Conservation (phyloP, 371 early-diverging fungal species). For the Dichotomocladium elegans region DNA sequence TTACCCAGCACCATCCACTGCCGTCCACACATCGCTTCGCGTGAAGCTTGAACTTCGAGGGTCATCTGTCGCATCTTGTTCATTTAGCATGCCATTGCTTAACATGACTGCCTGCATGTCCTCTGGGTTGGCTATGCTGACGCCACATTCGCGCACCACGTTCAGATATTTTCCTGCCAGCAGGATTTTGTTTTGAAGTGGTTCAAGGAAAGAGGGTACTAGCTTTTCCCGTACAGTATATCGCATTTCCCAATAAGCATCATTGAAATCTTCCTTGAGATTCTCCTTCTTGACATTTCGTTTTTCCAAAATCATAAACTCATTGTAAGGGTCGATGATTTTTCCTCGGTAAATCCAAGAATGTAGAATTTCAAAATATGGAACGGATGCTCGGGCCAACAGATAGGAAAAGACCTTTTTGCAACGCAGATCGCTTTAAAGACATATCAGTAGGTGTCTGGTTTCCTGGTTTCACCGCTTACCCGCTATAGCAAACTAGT, state of each 20-base stretch:
- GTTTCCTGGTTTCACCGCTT: conserved; percentile 9
- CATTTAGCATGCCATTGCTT: background rate
- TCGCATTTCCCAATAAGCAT: conserved; percentile 82
- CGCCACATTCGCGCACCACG: conserved; percentile 85
- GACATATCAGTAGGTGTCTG: no score
- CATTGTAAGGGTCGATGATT: conserved; percentile 79
- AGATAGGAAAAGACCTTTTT: conserved; percentile 75
- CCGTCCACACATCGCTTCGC: conserved; percentile 50
- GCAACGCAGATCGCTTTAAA: conserved; percentile 63
- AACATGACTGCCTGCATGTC: conserved; percentile 31
- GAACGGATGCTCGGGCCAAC: conserved; percentile 71
- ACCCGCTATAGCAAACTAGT: conserved; percentile 64
- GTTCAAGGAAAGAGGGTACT: conserved; percentile 76
- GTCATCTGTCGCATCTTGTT: background rate
- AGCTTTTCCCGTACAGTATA: conserved; percentile 62
- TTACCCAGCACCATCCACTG: conserved; percentile 61
- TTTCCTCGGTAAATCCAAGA: conserved; percentile 89
- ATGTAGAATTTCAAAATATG: conserved; percentile 78
- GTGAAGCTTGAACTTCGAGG: conserved; percentile 9
- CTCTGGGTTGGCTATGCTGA: conserved; percentile 46
- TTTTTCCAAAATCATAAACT: conserved; percentile 84
- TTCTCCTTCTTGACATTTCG: conserved; percentile 57
- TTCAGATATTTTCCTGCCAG: conserved; percentile 93
- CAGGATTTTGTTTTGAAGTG: conserved; percentile 74
- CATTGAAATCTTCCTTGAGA: conserved; percentile 70